Base-by-base conservation (phyloP, 2,329 filamentous ascomycete genomes). In the Penicillium sp. region DNA sequence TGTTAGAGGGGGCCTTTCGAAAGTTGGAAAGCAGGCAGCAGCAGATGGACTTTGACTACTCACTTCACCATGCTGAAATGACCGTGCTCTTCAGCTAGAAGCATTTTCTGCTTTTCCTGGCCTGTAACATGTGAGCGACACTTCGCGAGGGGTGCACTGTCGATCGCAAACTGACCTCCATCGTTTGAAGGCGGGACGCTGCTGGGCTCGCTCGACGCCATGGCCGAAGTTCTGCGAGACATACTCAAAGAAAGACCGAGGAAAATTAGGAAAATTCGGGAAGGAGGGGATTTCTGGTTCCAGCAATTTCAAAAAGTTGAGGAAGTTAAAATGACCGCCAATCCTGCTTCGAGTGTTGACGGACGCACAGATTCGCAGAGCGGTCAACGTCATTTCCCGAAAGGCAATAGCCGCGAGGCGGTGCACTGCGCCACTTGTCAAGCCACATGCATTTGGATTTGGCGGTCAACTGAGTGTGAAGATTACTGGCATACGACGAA, bases 61-160 rank as follows among this genome's bases (percentile, higher is more conserved):
- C 50, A 80, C 79, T 73, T 80, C 61, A 82, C 71, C 74, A 82
- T 71, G 64, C 78, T 81, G 64, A 82, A 82, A 65, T 82, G 80
- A 21, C 80, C 79, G 6, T 75, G 71, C 35, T 81, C 79, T 31
- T 76, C 69, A 8, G 77, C 75, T 37, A 82, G 74, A 43, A 81
- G 74, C 68, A 76, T 77, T 58, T 77, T 80, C 66, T 82, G 80
- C 68, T 80, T 80, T 64, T 78, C 75, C 62, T 80, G 78, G 54
- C 70, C 78, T 78, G 58, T n/a, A 35, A 50, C 26, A 10, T 47
- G 42, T 64, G 43, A 66, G 67, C 43, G 47, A 44, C 49, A 50
- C 53, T 39, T 45, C 44, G 47, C 33, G 54, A 57, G 44, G 37
- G 44, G 54, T 49, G 21, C 35, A 21, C 37, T 53, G 27, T 54